Base-by-base conservation (phyloP, 352 stramenopile species). In the Phytophthora meadii region DNA sequence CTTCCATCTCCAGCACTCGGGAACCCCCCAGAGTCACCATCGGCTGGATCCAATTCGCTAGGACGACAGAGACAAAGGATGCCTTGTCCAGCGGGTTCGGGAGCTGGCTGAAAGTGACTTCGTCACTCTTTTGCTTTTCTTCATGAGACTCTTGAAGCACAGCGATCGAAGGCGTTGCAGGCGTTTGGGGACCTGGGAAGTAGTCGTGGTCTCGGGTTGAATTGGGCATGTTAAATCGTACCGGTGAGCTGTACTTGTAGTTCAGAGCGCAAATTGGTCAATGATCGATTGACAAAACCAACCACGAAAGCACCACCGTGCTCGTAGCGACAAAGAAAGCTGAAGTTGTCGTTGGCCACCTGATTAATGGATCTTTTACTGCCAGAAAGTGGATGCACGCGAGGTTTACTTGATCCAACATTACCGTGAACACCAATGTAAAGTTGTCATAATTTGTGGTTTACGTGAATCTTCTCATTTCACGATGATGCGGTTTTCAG, bases 31-130 rank as follows among this genome's bases (percentile, higher is more conserved):
- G 36, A 1, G 36, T 42, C 36, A 42, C 36, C 36, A 81, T 54
- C 10, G 68, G 59, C 30, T 74, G 55, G 32, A 70, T 66, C 68
- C 72, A 81, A 42, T 68, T 58, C 14, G 58, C 65, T 14, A 73
- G 36, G 17, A 73, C 30, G 15, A 68, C 3, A 9, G 58, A 73
- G 15, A 44, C 24, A 19, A 73, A 40, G 12, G 65, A 76, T 14
- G 76, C 76, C 7, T 15, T 63, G 7, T 53, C 59, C 41, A 84
- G 58, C 42, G 76, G 76, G 45, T 79, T 84, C 12, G 54, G 40
- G 15, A 60, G 32, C 51, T 68, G 39, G 25, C 57, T 72, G 48
- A 68, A 56, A 2, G 42, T 25, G 19, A n/a, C 25, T 19, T 42
- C 12, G 12, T 17, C 42, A 49, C 6, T 34, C 12, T 51, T 51